Evolutionary conservation across 345 rosid species (phyloP), one percentile per base, ranked within the genome.

Genomic region (Brassica nigra): DNA sequence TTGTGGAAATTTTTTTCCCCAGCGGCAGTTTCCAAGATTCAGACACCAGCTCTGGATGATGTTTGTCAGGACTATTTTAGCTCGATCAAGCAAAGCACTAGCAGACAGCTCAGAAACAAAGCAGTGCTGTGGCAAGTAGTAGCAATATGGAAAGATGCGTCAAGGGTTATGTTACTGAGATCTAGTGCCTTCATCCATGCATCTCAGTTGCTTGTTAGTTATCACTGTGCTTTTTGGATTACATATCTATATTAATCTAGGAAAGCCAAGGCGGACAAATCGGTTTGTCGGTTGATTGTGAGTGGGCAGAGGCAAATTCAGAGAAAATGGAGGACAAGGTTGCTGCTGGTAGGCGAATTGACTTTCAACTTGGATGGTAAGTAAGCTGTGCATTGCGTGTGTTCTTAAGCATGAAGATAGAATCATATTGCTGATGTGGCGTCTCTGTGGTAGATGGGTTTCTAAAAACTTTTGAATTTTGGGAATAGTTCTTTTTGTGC

Each of bases 291-390:
- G 78, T 95, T 63, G 87, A 84, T 58, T 84, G 95, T 59, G 86
- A 86, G 67, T 91, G 99, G 99, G 88, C 90, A 4, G 94, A 88
- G 82, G 84, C 97, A 31, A 84, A 81, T 75, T 88, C 95, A 2
- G 87, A 92, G 15, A 80, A 75, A 80, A 55, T 59, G n/a, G 89
- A 88, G 55, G 88, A 95, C 83, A 79, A 78, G 76, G 62, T 66
- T 76, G 97, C 95, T 20, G 92, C 97, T 30, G 83, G 82, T 39
- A 77, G 95, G 86, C 92, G 95, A 70, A 76, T 95, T 28, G 97
- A 92, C 81, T 95, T 92, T 84, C 92, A 87, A 81, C 82, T 91
- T 75, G 99, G 99, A 81, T 95, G 97, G 99, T 95, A 85, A 12
- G 74, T 63, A 62, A 39, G 69, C 44, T 70, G 36, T 37, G 73